These are phyloP conservation scores for Deuterostichococcus epilithicus DNA, from an alignment of 139 green algal genomes.

Conservation along the genomic window DNA sequence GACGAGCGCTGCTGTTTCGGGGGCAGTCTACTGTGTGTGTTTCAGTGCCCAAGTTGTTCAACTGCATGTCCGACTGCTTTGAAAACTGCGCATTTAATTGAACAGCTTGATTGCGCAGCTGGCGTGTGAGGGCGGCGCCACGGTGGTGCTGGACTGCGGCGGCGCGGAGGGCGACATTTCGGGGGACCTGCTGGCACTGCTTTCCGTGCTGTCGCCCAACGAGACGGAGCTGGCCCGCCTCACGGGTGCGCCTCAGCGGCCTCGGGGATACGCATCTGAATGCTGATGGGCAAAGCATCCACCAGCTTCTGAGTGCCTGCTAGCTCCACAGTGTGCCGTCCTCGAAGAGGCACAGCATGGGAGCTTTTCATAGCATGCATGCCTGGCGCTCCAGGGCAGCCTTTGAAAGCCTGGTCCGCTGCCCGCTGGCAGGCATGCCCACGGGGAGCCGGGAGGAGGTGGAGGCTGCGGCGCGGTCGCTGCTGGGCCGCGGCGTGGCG, in stretches of 20 bases:
- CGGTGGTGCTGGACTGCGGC: constrained; percentile 82
- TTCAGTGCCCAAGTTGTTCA: no score
- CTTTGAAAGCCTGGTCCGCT: not conserved
- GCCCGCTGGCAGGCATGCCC: constrained; percentile 36
- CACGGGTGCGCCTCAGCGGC: constrained; percentile 23
- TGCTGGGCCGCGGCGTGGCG: constrained; percentile 55
- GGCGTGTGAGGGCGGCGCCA: constrained; percentile 54
- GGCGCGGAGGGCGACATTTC: constrained; percentile 65
- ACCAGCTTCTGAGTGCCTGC: no score
- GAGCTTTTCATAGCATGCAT: no score
- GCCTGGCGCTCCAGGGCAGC: not conserved
- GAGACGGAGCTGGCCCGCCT: constrained; percentile 83
- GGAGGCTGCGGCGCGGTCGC: constrained; percentile 39
- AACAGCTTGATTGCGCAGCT: constrained; percentile 25
- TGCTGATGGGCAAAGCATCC: no score
- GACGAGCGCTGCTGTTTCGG: no score
- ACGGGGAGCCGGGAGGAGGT: constrained; percentile 46
- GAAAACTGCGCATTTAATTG: not conserved
- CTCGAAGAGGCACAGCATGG: no score
- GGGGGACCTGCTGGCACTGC: constrained; percentile 52
- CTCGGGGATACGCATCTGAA: not conserved
- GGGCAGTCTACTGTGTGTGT: no score
- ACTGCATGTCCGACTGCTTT: no score
- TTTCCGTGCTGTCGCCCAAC: constrained; percentile 80
- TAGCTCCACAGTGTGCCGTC: no score